Percentiles rank a stretch among this genome's conserved stretches.
These are phyloP conservation scores for Turritis glabra DNA, from an alignment of 345 rosid genomes.

Conservation along the genomic window DNA sequence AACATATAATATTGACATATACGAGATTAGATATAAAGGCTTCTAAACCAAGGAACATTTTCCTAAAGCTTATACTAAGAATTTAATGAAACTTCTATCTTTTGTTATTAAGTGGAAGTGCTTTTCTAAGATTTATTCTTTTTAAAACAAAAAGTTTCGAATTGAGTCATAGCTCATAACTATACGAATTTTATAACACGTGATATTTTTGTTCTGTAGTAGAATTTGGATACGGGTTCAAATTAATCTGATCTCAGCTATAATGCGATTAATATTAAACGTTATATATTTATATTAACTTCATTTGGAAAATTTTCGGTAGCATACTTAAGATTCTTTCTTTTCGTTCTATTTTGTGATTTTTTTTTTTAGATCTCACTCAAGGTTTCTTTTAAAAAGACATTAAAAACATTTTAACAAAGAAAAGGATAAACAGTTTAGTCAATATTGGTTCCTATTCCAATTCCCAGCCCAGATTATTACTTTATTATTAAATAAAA, in stretches of 20 bases:
- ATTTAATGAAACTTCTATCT: neutral
- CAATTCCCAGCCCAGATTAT: neutral
- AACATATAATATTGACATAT: neutral
- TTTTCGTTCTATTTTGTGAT: too few species aligned
- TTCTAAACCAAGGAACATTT: neutral
- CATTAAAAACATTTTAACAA: neutral
- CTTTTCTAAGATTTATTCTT: conserved; percentile 11
- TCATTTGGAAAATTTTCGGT: neutral
- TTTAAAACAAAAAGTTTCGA: neutral
- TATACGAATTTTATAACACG: neutral
- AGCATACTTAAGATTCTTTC: neutral
- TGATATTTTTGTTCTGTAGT: neutral
- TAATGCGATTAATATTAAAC: neutral
- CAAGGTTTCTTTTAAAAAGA: conserved; percentile 5
- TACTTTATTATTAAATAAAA: neutral
- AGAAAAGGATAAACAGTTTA: neutral
- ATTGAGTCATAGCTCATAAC: conserved; percentile 4
- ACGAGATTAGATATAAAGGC: neutral
- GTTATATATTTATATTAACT: neutral
- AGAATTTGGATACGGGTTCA: neutral
- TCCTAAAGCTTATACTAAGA: neutral
- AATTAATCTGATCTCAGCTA: neutral
- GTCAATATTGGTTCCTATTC: conserved; percentile 10
- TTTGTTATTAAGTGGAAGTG: conserved; percentile 2
- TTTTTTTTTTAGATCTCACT: neutral